Evolutionary conservation across 495 filamentous ascomycete species (phyloP).

Genomic region (Pseudomonodictys pantanalensis): DNA sequence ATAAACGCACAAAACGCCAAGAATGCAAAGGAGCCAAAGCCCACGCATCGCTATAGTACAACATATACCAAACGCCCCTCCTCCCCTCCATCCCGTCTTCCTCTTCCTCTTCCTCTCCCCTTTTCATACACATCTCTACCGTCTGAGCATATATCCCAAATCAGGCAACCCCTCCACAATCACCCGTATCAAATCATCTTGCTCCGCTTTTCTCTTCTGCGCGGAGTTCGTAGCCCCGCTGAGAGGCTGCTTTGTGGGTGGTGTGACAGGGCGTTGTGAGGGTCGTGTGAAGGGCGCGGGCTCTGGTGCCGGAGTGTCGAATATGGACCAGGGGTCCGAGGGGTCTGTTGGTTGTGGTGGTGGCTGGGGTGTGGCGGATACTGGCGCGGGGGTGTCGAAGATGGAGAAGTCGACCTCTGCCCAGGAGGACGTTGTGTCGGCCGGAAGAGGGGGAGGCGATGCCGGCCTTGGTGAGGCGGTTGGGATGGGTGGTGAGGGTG

Average conservation of each 20-base stretch:
- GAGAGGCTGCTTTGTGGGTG: slow-evolving; percentile 14
- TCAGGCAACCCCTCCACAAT: slow-evolving; percentile 42
- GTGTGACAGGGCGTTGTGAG: not conserved
- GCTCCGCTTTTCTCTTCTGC: slow-evolving; percentile 19
- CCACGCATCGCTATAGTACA: too few species aligned
- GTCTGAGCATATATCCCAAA: slow-evolving; percentile 42
- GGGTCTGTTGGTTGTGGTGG: not conserved
- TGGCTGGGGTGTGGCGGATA: not conserved
- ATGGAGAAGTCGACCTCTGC: slow-evolving; percentile 27
- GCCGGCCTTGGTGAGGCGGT: not conserved
- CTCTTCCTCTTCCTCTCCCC: too few species aligned
- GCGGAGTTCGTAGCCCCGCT: slow-evolving; percentile 5
- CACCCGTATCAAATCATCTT: slow-evolving; percentile 30
- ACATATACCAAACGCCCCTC: too few species aligned
- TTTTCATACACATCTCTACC: not conserved
- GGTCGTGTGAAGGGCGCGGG: slow-evolving; percentile 8
- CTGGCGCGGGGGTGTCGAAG: slow-evolving; percentile 12
- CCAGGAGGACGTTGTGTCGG: not conserved
- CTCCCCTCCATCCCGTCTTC: too few species aligned
- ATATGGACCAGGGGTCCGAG: slow-evolving; percentile 19
- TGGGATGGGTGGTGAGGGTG: not conserved
- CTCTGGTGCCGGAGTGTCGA: slow-evolving; percentile 5
- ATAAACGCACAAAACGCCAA: too few species aligned
- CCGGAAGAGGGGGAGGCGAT: not conserved
- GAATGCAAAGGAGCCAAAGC: too few species aligned